A percentile compares a stretch with the other conserved stretches of the same genome.
phyloP scores from a whole-genome alignment of 148 eudicot species.

The Hydrangea macrophylla region DNA sequence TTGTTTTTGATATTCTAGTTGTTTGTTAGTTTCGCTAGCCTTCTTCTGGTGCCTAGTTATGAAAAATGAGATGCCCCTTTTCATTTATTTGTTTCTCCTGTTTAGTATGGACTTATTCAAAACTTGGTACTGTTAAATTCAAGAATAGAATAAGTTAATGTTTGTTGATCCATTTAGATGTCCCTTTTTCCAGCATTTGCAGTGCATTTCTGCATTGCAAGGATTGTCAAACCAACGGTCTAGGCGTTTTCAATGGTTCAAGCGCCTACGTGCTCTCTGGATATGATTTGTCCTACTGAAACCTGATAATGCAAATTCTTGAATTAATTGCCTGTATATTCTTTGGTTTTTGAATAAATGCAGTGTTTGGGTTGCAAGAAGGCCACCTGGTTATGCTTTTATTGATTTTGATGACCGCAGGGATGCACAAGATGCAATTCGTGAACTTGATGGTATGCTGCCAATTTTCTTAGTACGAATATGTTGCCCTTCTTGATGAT shows the following conservation, averaged over 20 bases:
- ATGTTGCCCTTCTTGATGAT: not conserved
- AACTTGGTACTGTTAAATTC: too few species aligned
- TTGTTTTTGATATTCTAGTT: too few species aligned
- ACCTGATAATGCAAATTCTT: not conserved
- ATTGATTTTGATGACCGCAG: constrained; percentile 86
- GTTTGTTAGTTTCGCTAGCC: too few species aligned
- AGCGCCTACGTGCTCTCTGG: not conserved
- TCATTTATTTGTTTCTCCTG: too few species aligned
- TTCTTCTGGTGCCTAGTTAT: too few species aligned
- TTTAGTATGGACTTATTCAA: too few species aligned
- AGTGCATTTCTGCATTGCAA: not conserved
- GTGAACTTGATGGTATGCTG: constrained; percentile 68
- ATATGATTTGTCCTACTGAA: not conserved
- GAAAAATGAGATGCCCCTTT: too few species aligned
- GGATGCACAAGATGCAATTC: constrained; percentile 92
- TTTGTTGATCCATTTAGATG: not conserved
- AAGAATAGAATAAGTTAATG: not conserved
- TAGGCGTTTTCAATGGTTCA: not conserved
- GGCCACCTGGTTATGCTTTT: constrained; percentile 97
- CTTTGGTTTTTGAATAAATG: constrained; percentile 13
- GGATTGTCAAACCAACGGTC: not conserved
- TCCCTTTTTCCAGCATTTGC: not conserved
- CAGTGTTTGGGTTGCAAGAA: constrained; percentile 97
- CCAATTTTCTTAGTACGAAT: not conserved
- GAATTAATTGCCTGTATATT: not conserved